Evolutionary conservation across 257 asterid genomes (phyloP).

Genomic region (Knoxia roxburghii): DNA sequence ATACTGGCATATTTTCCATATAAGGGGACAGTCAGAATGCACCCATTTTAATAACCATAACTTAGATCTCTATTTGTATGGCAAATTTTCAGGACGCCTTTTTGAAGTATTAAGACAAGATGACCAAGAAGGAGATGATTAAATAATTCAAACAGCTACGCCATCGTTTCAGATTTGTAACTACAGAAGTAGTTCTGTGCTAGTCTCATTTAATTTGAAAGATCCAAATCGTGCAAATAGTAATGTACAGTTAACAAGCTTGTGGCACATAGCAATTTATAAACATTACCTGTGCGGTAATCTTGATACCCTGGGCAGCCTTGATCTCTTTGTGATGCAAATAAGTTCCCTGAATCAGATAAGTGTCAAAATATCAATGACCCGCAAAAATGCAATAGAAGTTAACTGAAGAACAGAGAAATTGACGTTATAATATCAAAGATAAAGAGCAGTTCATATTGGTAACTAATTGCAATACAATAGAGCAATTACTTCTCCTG

Average conservation of each 20-base stretch:
- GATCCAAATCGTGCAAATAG: not conserved
- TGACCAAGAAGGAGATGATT: not conserved
- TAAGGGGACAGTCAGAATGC: not conserved
- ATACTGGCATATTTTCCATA: not conserved
- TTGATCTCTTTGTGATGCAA: constrained; percentile 89
- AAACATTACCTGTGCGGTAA: constrained; percentile 85
- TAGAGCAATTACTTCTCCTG: not conserved
- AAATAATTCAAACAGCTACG: not conserved
- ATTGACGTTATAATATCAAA: too few species aligned
- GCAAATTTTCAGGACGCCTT: not conserved
- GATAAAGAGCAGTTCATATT: not conserved
- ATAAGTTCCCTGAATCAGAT: constrained; percentile 66
- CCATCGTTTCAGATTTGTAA: not conserved
- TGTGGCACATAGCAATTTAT: not conserved
- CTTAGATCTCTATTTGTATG: not conserved
- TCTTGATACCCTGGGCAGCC: constrained; percentile 98
- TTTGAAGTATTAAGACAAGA: not conserved
- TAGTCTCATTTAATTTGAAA: not conserved
- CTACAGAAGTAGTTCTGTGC: not conserved
- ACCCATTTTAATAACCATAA: not conserved
- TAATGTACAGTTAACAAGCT: not conserved
- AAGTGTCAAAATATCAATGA: not conserved
- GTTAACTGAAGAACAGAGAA: constrained; percentile 2
- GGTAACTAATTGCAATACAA: not conserved
- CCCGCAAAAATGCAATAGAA: not conserved